Conservation (phyloP, 2,329 filamentous ascomycete genomes). For the Chaetomiaceae sp. region DNA sequence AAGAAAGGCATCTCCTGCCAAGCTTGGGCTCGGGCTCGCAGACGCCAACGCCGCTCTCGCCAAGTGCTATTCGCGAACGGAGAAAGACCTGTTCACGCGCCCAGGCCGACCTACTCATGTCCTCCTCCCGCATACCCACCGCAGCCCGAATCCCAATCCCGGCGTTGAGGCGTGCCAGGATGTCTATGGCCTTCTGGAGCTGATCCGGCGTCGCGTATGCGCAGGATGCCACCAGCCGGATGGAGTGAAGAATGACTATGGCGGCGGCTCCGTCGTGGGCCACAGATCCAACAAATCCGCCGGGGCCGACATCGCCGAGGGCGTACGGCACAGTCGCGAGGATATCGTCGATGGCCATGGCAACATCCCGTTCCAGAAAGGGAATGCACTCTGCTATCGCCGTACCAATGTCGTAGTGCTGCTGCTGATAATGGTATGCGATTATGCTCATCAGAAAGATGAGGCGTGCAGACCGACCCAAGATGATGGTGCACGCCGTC, state of each 20-base stretch:
- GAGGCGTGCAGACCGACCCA: conserved; percentile 31
- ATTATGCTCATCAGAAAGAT: conserved; percentile 32
- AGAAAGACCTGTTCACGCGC: conserved; percentile 14
- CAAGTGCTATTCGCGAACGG: background rate
- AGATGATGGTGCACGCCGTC: conserved; percentile 33
- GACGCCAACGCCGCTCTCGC: no score
- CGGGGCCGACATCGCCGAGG: conserved; percentile 29
- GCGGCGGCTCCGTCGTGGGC: conserved; percentile 32
- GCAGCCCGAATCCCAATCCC: conserved; percentile 32
- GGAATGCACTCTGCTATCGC: background rate
- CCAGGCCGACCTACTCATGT: conserved; percentile 11
- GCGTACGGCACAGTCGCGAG: conserved; percentile 32
- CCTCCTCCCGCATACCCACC: conserved; percentile 11
- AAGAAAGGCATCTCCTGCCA: background rate
- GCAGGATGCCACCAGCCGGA: conserved; percentile 32
- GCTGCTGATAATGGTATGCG: conserved; percentile 23
- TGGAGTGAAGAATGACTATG: conserved; percentile 28
- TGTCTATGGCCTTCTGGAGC: conserved; percentile 19
- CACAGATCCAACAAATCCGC: conserved; percentile 21
- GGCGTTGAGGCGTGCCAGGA: conserved; percentile 29
- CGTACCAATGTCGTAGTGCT: background rate
- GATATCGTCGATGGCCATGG: conserved; percentile 32
- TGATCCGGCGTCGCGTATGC: conserved; percentile 29
- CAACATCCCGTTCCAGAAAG: conserved; percentile 25
- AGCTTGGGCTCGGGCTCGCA: background rate